A percentile compares a stretch with the other conserved stretches of the same genome.
phyloP scores from a whole-genome alignment of 2,329 filamentous ascomycete species.

The Verticillium klebahnii region DNA sequence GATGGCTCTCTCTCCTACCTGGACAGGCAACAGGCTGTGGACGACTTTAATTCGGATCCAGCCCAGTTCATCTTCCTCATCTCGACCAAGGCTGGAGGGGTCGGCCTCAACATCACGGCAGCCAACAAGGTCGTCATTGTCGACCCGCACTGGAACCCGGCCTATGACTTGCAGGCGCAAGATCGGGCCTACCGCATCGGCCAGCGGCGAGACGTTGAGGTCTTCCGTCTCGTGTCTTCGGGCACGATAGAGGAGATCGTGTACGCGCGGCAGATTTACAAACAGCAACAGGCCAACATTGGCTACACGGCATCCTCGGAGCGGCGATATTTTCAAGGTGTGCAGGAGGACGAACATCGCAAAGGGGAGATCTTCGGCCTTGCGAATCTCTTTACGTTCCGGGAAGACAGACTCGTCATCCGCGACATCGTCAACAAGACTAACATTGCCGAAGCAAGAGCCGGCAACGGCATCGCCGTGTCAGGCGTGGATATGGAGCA shows the following conservation, averaged over 20 bases:
- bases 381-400: conserved; percentile 78
- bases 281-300: conserved; percentile 97
- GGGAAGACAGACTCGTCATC: conserved; percentile 72
- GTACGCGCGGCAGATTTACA: conserved; percentile 96
- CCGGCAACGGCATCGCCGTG: conserved; percentile 76
- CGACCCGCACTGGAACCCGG: conserved; percentile 96
- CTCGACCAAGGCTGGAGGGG: conserved; percentile 86
- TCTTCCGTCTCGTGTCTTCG: conserved; percentile 84
- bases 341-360: conserved; percentile 75
- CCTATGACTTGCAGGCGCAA: conserved; percentile 91
- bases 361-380: conserved; percentile 95
- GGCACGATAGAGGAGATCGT: conserved; percentile 97
- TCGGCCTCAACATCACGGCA: conserved; percentile 93
- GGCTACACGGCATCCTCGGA: conserved; percentile 91
- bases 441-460: conserved; percentile 89
- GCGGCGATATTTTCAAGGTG: conserved; percentile 90
- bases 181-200: conserved; percentile 95
- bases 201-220: conserved; percentile 87
- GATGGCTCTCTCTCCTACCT: conserved; percentile 81
- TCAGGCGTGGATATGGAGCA: conserved; percentile 70
- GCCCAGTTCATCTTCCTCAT: conserved; percentile 93
- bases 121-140: conserved; percentile 98
- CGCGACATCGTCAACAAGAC: conserved; percentile 98
- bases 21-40: conserved; percentile 75
- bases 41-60: conserved; percentile 86